phyloP scores from a whole-genome alignment of 768 basidiomycete genomes.

The Mycena vulgaris region DNA sequence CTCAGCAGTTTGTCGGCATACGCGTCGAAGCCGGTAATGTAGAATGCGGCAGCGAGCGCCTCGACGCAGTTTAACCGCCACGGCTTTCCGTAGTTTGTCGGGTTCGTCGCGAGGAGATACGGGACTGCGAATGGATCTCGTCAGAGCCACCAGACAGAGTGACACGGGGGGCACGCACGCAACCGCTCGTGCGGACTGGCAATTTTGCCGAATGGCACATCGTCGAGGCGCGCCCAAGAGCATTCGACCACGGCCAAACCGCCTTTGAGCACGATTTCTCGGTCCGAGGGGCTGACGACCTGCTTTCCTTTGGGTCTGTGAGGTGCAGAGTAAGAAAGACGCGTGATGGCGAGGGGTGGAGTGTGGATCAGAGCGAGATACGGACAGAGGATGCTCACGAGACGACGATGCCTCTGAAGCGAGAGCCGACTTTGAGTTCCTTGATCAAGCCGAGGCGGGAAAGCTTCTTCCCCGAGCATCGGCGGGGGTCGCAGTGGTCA shows the following conservation, averaged over 20 bases:
- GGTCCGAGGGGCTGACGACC: constrained; percentile 87
- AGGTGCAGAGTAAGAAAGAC: constrained; percentile 14
- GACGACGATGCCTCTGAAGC: constrained; percentile 93
- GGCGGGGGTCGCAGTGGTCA: constrained; percentile 95
- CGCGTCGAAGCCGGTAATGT: constrained; percentile 88
- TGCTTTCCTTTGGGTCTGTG: constrained; percentile 86
- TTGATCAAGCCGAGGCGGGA: constrained; percentile 87
- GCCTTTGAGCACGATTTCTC: constrained; percentile 77
- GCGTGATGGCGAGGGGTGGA: constrained; percentile 10
- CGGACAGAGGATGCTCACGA: constrained; percentile 73
- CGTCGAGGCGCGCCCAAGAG: constrained; percentile 96
- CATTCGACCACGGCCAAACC: constrained; percentile 99
- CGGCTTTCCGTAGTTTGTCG: constrained; percentile 98
- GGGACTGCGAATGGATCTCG: constrained; percentile 75
- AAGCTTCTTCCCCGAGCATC: constrained; percentile 89
- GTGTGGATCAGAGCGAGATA: constrained; percentile 12
- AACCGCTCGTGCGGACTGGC: constrained; percentile 93
- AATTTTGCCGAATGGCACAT: constrained; percentile 96
- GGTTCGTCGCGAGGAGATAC: constrained; percentile 95
- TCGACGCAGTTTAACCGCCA: constrained; percentile 97
- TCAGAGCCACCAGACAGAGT: neutral
- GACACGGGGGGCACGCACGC: constrained; percentile 63
- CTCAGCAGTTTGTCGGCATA: constrained; percentile 86
- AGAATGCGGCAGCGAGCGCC: constrained; percentile 95
- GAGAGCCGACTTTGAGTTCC: constrained; percentile 85